Evolutionary conservation across 345 rosid genomes (phyloP), one percentile per base, ranked within the genome.

Genomic region (Ricinus communis): DNA sequence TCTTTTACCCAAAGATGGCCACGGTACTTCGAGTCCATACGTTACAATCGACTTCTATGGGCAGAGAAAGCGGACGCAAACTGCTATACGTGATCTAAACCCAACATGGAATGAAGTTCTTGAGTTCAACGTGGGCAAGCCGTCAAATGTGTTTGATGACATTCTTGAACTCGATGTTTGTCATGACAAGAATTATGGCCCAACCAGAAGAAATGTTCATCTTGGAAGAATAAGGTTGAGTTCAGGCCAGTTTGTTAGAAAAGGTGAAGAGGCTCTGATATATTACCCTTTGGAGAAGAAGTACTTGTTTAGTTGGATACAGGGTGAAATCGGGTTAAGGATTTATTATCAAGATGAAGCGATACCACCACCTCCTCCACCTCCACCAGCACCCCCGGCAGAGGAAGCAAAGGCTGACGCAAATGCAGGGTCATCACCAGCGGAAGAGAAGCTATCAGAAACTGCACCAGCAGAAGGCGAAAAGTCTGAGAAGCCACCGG

Each of bases 11-110:
- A 91, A 86, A 52, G 98, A 91, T 40, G 98, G 98, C 11, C 96
- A 88, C 0, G 98, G 98, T 18, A 77, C 88, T 0, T 91, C 98
- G 19, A 93, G 98, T 73, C 97, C 98, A 9, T 93, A 87, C 78
- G 98, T 87, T 8, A 81, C 86, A 25, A 68, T 90, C 45, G 90
- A 93, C 71, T 93, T 86, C 75, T 83, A 91, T 53, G 98, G 97
- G 21, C 94, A 93, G 45, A 65, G 98, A 74, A 82, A 75, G 77
- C 80, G 81, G 4, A 93, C 98, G 0, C 74, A 53, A 3, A 84
- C 97, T 7, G 84, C 74, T 43, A 67, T 83, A 49, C 82, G 90
- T 28, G 91, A 91, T 72, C 77, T 93, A 63, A 88, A 82, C 66
- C 98, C 98, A 1, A 67, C 79, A 16, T 93, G 98, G 98, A 85